Conservation (phyloP, 2,329 filamentous ascomycete genomes). For the Colletotrichum trifolii region DNA sequence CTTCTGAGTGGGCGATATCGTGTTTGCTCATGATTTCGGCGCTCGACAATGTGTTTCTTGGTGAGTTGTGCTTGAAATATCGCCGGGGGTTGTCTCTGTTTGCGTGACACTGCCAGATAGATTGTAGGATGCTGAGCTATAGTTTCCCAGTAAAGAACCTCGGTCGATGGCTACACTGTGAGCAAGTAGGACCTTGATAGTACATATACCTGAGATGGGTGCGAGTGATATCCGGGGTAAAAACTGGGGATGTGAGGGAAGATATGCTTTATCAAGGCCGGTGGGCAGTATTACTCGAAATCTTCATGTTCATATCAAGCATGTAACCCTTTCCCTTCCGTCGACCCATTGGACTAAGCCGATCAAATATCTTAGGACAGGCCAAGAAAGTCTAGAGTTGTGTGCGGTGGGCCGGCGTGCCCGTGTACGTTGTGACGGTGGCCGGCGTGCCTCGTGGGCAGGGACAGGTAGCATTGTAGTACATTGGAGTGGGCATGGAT, state of each 20-base stretch:
- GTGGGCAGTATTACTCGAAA: slow-evolving; percentile 29
- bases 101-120: not conserved
- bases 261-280: slow-evolving; percentile 19
- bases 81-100: not conserved
- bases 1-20: slow-evolving; percentile 49
- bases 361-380: slow-evolving; percentile 20
- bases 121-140: not conserved
- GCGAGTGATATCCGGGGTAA: slow-evolving; percentile 32
- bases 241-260: slow-evolving; percentile 22
- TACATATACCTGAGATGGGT: slow-evolving; percentile 33
- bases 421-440: slow-evolving; percentile 10
- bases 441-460: not conserved
- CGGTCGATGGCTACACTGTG: not conserved
- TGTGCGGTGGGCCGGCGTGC: slow-evolving; percentile 11
- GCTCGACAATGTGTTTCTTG: slow-evolving; percentile 12
- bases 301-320: slow-evolving; percentile 25
- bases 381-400: slow-evolving; percentile 25
- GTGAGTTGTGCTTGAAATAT: not conserved
- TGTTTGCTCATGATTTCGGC: slow-evolving; percentile 51
- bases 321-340: slow-evolving; percentile 27
- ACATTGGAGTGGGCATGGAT: not conserved
- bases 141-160: too few species aligned
- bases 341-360: slow-evolving; percentile 22
- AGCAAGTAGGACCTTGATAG: slow-evolving; percentile 25
- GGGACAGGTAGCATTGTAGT: not conserved